Conservation (phyloP, 1,284 basidiomycete genomes). For the Entoloma clypeatum region DNA sequence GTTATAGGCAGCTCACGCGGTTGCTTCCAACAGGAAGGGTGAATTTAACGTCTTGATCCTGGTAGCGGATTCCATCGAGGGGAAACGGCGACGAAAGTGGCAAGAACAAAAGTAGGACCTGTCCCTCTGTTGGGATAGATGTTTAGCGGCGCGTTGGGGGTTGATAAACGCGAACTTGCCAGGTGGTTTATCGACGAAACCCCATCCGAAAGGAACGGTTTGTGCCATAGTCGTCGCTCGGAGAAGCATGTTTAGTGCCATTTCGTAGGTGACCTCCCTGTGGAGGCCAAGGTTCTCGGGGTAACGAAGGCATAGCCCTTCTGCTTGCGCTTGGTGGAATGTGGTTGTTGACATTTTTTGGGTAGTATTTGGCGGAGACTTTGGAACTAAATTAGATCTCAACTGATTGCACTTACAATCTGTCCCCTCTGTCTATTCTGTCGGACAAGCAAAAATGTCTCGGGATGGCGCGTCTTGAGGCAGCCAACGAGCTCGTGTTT, state of each 20-base stretch:
- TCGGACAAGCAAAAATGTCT: too few relatives aligned
- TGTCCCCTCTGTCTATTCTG: too few relatives aligned
- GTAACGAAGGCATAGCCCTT: constrained; percentile 58
- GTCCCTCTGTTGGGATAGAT: constrained; percentile 48
- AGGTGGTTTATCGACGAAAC: constrained; percentile 67
- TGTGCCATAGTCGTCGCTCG: constrained; percentile 53
- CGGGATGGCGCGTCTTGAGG: too few relatives aligned
- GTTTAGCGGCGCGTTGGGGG: not conserved
- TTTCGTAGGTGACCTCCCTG: constrained; percentile 50
- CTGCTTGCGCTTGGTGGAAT: constrained; percentile 41
- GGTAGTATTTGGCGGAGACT: not conserved
- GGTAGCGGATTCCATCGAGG: constrained; percentile 67
- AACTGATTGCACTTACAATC: too few relatives aligned
- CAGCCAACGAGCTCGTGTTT: too few relatives aligned
- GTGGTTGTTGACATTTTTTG: constrained; percentile 23
- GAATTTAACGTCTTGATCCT: constrained; percentile 62
- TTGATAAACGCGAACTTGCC: constrained; percentile 40
- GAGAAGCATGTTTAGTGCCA: constrained; percentile 54
- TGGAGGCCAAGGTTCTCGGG: constrained; percentile 61
- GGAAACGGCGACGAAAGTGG: constrained; percentile 54
- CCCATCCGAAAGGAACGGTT: constrained; percentile 61
- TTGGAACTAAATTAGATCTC: too few relatives aligned
- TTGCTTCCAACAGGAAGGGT: constrained; percentile 42
- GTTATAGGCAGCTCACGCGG: constrained; percentile 41
- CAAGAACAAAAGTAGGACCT: constrained; percentile 58